Base-by-base conservation (phyloP, 352 stramenopile species). In the Pythium aristosporum region DNA sequence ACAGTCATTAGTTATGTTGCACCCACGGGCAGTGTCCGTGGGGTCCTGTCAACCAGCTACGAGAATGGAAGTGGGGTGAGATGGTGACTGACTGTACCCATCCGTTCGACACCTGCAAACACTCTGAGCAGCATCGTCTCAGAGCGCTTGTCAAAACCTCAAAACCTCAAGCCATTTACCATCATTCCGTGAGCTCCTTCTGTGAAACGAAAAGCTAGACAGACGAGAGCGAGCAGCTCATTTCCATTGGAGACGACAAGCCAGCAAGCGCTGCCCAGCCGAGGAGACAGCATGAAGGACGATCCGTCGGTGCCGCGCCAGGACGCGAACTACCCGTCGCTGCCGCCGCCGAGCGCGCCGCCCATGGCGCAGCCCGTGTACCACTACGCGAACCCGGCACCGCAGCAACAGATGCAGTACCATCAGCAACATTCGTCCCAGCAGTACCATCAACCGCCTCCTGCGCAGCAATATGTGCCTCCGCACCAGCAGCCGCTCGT, bases 361-460 rank as follows among this genome's bases (percentile, higher is more conserved):
- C 65, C 65, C 10, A 63, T 68, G 57, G 65, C 65, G 20, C 53
- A 68, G 60, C 65, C 65, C 1, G 36, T 72, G 46, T 72, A 72
- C 43, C 65, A 72, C 49, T 72, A 72, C 60, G 54, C 54, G 54
- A 72, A 46, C 55, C 59, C 43, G 12, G 32, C 39, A 28, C 30
- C 50, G 25, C 25, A 43, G 30, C 51, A 57, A 30, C 21, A 32
- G 28, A 3, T 48, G 15, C 32, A 44, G 51, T 25, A 46, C 5
- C 20, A 28, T 8, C 39, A 46, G 9, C 2, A 18, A 15, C 39
- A 46, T 10, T 20, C 13, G 39, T 46, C 18, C 37, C 44, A 28
- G 3, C 44, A 28, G 21, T 20, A 51, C n/a, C n/a, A 44, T 4
- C 18, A 25, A 5, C 25, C 25, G 25, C 25, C 0, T 30, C 25